Evolutionary conservation across 805 yeast species (phyloP).

Genomic region (Kazachstania bromeliacearum): DNA sequence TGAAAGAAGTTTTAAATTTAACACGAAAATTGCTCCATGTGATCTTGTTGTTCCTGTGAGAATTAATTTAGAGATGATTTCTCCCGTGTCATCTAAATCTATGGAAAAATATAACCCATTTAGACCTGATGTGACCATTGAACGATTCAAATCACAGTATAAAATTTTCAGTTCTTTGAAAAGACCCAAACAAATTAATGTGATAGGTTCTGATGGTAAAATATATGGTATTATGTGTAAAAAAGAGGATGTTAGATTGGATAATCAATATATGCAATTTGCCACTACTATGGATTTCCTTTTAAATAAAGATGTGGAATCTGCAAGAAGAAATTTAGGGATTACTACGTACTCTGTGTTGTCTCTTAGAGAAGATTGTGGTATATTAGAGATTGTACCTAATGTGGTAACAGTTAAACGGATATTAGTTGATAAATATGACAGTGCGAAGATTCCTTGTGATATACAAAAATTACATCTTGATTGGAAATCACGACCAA

Average conservation of each 20-base stretch:
- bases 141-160: constrained; percentile 56
- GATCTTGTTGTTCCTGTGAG: constrained; percentile 66
- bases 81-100: constrained; percentile 43
- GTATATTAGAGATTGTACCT: constrained; percentile 84
- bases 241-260: constrained; percentile 88
- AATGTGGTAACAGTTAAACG: constrained; percentile 64
- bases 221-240: constrained; percentile 71
- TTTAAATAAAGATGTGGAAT: constrained; percentile 54
- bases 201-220: constrained; percentile 73
- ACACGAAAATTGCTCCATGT: constrained; percentile 35
- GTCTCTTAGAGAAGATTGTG: constrained; percentile 78
- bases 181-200: constrained; percentile 67
- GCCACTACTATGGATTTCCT: constrained; percentile 78
- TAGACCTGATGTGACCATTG: constrained; percentile 43
- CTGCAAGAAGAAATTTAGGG: constrained; percentile 59
- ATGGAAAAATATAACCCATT: constrained; percentile 37
- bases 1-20: constrained; percentile 35
- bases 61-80: constrained; percentile 54
- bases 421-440: constrained; percentile 40
- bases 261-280: constrained; percentile 84
- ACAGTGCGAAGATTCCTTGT: constrained; percentile 31
- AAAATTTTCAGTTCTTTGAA: constrained; percentile 74
- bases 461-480: constrained; percentile 19
- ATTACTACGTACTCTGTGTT: constrained; percentile 82
- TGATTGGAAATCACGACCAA: constrained; percentile 21